phyloP scores from a whole-genome alignment of 495 filamentous ascomycete species.

The Aspergillus sclerotioniger region DNA sequence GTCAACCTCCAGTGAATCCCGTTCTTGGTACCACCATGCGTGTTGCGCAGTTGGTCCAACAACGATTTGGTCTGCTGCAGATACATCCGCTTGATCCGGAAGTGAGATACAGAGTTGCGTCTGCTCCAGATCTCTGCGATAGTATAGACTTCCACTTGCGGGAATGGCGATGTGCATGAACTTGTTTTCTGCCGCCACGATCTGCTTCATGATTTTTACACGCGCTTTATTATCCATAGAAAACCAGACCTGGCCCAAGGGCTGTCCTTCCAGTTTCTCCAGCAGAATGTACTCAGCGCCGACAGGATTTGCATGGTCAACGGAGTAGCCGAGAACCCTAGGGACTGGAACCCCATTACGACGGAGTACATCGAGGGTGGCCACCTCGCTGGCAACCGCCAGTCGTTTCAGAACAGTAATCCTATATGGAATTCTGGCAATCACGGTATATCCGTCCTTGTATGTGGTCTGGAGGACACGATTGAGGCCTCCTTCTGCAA shows the following conservation, averaged over 20 bases:
- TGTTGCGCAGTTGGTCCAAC: constrained; percentile 29
- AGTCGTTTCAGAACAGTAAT: constrained; percentile 25
- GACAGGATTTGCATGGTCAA: constrained; percentile 21
- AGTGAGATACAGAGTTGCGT: constrained; percentile 17
- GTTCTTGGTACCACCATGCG: constrained; percentile 33
- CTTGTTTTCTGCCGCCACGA: constrained; percentile 31
- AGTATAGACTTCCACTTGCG: constrained; percentile 37
- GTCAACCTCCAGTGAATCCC: constrained; percentile 20
- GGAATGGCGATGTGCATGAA: constrained; percentile 31
- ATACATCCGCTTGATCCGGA: neutral
- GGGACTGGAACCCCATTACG: constrained; percentile 29
- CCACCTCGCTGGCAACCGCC: constrained; percentile 37
- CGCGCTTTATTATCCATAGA: constrained; percentile 26
- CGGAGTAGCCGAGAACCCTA: constrained; percentile 18
- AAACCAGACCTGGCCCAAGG: constrained; percentile 26
- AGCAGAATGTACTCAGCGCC: constrained; percentile 30
- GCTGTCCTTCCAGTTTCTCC: constrained; percentile 25
- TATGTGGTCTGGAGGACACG: constrained; percentile 25
- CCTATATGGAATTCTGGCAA: constrained; percentile 28
- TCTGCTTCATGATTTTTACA: constrained; percentile 30
- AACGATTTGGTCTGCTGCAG: constrained; percentile 16
- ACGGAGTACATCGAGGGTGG: constrained; percentile 32
- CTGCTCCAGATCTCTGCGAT: constrained; percentile 23
- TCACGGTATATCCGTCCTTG: constrained; percentile 24
- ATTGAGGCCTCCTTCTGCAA: constrained; percentile 38